Conservation (phyloP, 2,329 filamentous ascomycete species). For the Amylocarpus encephaloides region DNA sequence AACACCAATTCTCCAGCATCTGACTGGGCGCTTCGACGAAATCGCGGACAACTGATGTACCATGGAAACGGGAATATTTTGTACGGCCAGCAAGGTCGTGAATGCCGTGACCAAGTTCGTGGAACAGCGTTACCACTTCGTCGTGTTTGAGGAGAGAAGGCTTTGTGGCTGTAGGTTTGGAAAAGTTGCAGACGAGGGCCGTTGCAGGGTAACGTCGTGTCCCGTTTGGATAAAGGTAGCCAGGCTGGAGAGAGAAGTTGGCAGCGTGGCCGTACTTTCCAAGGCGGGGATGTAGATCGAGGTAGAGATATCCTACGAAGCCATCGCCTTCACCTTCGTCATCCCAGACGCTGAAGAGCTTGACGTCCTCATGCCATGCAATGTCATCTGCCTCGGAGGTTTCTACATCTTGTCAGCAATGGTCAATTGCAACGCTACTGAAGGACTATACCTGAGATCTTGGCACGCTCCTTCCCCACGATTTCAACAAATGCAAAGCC, state of each 20-base stretch:
- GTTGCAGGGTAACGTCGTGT: constrained; percentile 70
- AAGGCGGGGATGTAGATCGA: constrained; percentile 72
- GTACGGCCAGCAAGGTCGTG: constrained; percentile 61
- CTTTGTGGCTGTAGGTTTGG: constrained; percentile 69
- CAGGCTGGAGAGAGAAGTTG: constrained; percentile 76
- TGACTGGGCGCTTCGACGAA: constrained; percentile 68
- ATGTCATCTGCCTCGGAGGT: constrained; percentile 39
- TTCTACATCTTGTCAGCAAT: constrained; percentile 11
- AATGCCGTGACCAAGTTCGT: constrained; percentile 67
- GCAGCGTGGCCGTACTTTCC: constrained; percentile 83
- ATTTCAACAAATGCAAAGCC: constrained; percentile 74
- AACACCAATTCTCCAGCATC: constrained; percentile 74
- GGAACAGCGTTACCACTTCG: constrained; percentile 77
- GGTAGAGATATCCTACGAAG: constrained; percentile 77
- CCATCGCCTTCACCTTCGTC: constrained; percentile 62
- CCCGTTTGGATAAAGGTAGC: constrained; percentile 60
- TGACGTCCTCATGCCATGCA: constrained; percentile 77
- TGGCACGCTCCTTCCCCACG: constrained; percentile 53
- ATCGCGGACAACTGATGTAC: constrained; percentile 58
- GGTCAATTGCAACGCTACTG: background rate
- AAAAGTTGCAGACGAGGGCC: constrained; percentile 79
- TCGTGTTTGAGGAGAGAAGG: constrained; percentile 76
- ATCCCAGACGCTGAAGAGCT: constrained; percentile 77
- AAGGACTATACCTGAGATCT: constrained; percentile 23
- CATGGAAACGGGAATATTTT: constrained; percentile 60